Evolutionary conservation across 108 stramenopile genomes (phyloP).

Genomic region (Epithemia pelagica): DNA sequence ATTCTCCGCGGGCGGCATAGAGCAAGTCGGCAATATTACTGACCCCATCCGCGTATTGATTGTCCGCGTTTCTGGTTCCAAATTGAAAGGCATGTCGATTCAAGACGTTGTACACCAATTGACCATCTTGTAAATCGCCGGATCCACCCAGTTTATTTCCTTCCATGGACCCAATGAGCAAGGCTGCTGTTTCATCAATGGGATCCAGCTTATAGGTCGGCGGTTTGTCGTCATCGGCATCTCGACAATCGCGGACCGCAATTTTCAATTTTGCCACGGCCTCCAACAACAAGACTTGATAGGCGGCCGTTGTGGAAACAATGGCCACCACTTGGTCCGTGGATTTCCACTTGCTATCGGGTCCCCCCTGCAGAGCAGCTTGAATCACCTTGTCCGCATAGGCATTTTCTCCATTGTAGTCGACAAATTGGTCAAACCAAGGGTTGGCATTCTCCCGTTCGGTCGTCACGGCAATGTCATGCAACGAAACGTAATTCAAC

Average conservation of each 20-base stretch:
- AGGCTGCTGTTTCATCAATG: constrained; percentile 54
- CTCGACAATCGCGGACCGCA: constrained; percentile 41
- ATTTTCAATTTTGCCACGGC: constrained; percentile 46
- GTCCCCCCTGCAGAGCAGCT: constrained; percentile 35
- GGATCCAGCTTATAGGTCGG: constrained; percentile 24
- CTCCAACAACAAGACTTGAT: constrained; percentile 63
- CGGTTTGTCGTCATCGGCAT: constrained; percentile 21
- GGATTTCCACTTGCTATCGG: constrained; percentile 43
- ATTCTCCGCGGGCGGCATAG: constrained; percentile 60
- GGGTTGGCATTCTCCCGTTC: constrained; percentile 49
- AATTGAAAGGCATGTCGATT: constrained; percentile 70
- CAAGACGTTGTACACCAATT: constrained; percentile 61
- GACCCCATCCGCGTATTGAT: constrained; percentile 46
- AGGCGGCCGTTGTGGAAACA: constrained; percentile 45
- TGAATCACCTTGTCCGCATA: constrained; percentile 54
- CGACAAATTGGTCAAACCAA: constrained; percentile 40
- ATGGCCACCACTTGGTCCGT: constrained; percentile 35
- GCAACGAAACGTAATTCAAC: constrained; percentile 43
- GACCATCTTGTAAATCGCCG: constrained; percentile 54
- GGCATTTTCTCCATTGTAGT: constrained; percentile 40
- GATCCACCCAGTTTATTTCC: constrained; percentile 56
- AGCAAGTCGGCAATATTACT: constrained; percentile 52
- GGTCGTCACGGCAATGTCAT: constrained; percentile 40
- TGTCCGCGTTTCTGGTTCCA: constrained; percentile 40
- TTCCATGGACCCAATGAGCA: constrained; percentile 76